Evolutionary conservation across 306 rosid genomes (phyloP).

Genomic region (Notholithocarpus densiflorus): DNA sequence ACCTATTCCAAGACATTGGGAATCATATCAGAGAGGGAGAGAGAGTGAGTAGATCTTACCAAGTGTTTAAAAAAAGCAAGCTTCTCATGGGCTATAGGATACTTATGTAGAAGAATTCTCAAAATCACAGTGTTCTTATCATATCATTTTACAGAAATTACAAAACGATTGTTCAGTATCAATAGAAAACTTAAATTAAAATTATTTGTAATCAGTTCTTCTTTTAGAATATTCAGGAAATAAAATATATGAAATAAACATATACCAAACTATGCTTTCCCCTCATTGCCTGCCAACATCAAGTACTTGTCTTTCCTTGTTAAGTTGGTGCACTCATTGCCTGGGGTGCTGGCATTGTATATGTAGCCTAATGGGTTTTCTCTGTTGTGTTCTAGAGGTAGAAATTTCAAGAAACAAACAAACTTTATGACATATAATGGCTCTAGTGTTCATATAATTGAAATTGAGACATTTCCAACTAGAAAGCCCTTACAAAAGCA

Average conservation of each 20-base stretch:
- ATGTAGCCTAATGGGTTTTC: neutral
- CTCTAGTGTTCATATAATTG: neutral
- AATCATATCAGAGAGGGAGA: too few species aligned
- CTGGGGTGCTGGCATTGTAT: neutral
- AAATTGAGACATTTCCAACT: neutral
- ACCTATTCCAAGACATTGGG: too few species aligned
- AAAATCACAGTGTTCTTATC: too few species aligned
- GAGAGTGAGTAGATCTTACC: too few species aligned
- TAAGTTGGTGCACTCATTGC: neutral
- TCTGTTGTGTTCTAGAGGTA: neutral
- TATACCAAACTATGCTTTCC: neutral
- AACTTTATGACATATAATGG: neutral
- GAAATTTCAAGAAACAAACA: neutral
- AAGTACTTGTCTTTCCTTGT: constrained; percentile 2
- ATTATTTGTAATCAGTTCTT: neutral
- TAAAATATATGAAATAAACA: neutral
- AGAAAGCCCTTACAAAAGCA: neutral
- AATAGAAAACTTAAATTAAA: too few species aligned
- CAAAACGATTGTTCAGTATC: too few species aligned
- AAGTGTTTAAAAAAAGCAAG: too few species aligned
- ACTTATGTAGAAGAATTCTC: too few species aligned
- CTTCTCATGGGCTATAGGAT: too few species aligned
- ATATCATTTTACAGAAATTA: too few species aligned
- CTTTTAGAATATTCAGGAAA: neutral
- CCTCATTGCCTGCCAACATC: constrained; percentile 2